These are phyloP conservation scores for Lactarius akahatsu DNA, from an alignment of 768 basidiomycete species.

Conservation along the genomic window DNA sequence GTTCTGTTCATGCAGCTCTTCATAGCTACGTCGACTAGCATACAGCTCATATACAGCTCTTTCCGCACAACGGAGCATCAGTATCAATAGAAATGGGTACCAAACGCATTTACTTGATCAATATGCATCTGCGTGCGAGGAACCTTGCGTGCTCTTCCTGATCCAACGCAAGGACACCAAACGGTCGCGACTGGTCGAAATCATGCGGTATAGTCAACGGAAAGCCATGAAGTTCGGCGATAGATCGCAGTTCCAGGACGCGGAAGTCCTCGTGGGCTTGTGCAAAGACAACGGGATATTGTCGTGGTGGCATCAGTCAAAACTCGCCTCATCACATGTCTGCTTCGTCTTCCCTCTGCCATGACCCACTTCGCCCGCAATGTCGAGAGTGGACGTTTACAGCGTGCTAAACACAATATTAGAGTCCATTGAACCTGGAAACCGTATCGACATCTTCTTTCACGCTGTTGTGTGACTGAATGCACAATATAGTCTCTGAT, in stretches of 20 bases:
- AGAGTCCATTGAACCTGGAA: slow-evolving; percentile 34
- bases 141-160: slow-evolving; percentile 68
- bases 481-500: slow-evolving; percentile 42
- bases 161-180: slow-evolving; percentile 68
- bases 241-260: slow-evolving; percentile 75
- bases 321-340: not conserved
- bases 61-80: not conserved
- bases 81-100: not conserved
- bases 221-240: slow-evolving; percentile 74
- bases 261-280: slow-evolving; percentile 81
- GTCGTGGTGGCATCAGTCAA: too few relatives aligned
- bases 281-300: slow-evolving; percentile 69
- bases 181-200: slow-evolving; percentile 60
- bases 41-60: slow-evolving; percentile 82
- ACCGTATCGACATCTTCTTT: slow-evolving; percentile 33
- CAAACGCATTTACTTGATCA: slow-evolving; percentile 68
- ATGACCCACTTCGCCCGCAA: not conserved
- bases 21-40: slow-evolving; percentile 66
- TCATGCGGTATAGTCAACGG: slow-evolving; percentile 45
- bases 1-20: slow-evolving; percentile 62
- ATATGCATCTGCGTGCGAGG: slow-evolving; percentile 75
- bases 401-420: slow-evolving; percentile 29
- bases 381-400: slow-evolving; percentile 14
- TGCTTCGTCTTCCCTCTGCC: not conserved
- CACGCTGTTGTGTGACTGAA: not conserved